phyloP scores from a whole-genome alignment of 108 stramenopile species.

The Pseudonitzschia multiseries region DNA sequence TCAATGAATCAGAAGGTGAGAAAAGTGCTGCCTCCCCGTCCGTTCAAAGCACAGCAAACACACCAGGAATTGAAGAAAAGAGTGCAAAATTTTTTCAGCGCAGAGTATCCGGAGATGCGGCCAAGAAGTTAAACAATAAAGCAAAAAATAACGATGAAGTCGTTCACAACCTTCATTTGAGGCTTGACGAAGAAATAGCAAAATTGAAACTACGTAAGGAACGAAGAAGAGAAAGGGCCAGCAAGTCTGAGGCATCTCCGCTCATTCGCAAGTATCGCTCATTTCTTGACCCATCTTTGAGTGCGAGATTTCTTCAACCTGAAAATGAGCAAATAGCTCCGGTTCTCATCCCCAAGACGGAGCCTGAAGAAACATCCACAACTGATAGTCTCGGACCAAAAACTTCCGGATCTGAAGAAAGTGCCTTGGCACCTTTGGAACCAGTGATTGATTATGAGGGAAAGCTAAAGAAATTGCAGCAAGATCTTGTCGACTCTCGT shows the following conservation, averaged over 20 bases:
- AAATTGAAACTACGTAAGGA: conserved; percentile 14
- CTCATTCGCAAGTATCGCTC: background rate
- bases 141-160: background rate
- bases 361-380: conserved; percentile 1
- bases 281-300: background rate
- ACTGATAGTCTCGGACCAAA: background rate
- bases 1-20: background rate
- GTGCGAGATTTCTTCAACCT: background rate
- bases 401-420: background rate
- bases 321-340: background rate
- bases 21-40: too few species aligned
- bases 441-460: background rate
- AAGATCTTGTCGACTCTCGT: background rate
- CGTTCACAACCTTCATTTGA: conserved; percentile 10
- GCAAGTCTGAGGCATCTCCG: background rate
- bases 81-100: background rate
- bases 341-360: background rate
- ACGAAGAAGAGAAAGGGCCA: background rate
- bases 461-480: background rate
- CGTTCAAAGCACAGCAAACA: background rate
- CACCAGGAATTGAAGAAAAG: background rate
- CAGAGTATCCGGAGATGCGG: background rate
- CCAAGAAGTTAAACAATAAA: background rate
- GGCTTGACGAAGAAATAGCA: conserved; percentile 8
- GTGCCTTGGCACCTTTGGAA: background rate